Conservation (phyloP, 1,284 basidiomycete genomes). For the Tremellales sp. region DNA sequence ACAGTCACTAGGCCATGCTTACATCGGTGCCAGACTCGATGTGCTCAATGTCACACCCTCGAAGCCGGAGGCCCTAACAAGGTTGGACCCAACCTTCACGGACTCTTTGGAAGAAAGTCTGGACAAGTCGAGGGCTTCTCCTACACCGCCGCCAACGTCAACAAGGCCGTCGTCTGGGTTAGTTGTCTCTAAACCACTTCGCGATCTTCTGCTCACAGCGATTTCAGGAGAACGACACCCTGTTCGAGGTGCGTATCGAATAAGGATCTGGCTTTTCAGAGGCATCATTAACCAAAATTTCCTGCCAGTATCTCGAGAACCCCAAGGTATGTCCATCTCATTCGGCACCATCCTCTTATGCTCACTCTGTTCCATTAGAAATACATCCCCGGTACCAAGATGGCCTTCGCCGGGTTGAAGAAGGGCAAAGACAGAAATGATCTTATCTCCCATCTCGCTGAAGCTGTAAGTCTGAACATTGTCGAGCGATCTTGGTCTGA, state of each 20-base stretch:
- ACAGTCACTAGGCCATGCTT: neutral
- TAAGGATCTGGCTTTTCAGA: neutral
- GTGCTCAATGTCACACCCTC: conserved; percentile 94
- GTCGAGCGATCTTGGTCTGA: no score
- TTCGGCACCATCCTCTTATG: neutral
- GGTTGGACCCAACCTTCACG: conserved; percentile 93
- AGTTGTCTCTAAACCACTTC: conserved; percentile 5
- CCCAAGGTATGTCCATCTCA: conserved; percentile 65
- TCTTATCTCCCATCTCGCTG: conserved; percentile 52
- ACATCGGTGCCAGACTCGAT: conserved; percentile 63
- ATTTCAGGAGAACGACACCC: conserved; percentile 35
- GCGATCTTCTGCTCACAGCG: neutral
- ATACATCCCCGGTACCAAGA: conserved; percentile 65
- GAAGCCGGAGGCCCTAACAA: conserved; percentile 64
- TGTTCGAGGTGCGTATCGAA: conserved; percentile 36
- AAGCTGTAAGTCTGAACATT: conserved; percentile 40
- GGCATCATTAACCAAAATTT: neutral
- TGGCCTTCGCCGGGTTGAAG: conserved; percentile 96
- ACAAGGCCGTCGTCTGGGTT: conserved; percentile 82
- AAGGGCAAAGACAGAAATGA: conserved; percentile 95
- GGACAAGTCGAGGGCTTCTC: conserved; percentile 83
- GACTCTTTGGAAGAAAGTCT: conserved; percentile 80
- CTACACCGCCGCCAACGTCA: conserved; percentile 94
- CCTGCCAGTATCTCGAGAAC: conserved; percentile 59
- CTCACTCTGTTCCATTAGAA: neutral